Conservation (phyloP, 345 rosid genomes). For the Aquilaria yunnanensis region DNA sequence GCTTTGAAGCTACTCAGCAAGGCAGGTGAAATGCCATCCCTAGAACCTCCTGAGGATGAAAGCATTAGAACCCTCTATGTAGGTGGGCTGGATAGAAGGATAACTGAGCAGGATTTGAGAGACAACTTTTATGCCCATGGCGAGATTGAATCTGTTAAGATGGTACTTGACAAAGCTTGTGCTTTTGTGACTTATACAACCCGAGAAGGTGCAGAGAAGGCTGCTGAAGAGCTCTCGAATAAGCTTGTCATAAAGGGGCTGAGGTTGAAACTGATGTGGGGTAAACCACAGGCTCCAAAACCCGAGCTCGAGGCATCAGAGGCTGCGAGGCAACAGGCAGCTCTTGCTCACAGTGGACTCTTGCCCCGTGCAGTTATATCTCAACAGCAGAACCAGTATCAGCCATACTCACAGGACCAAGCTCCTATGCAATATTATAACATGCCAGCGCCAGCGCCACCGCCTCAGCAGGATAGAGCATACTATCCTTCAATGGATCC, state of each 20-base stretch:
- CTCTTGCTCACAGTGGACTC: slow-evolving; percentile 69
- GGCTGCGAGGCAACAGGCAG: slow-evolving; percentile 62
- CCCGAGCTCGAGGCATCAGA: slow-evolving; percentile 67
- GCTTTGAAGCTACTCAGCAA: slow-evolving; percentile 85
- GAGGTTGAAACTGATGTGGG: slow-evolving; percentile 94
- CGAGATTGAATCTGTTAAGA: slow-evolving; percentile 78
- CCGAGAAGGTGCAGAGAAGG: slow-evolving; percentile 97
- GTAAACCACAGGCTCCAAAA: slow-evolving; percentile 81
- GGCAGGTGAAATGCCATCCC: slow-evolving; percentile 95
- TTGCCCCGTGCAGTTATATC: slow-evolving; percentile 82
- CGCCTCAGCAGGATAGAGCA: slow-evolving; percentile 62
- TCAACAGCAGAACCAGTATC: slow-evolving; percentile 69
- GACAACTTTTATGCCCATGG: slow-evolving; percentile 91
- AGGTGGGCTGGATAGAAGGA: slow-evolving; percentile 82
- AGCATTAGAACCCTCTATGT: slow-evolving; percentile 86
- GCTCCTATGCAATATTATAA: slow-evolving; percentile 67
- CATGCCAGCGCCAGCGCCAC: slow-evolving; percentile 47
- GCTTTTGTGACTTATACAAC: slow-evolving; percentile 94
- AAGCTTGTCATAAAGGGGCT: slow-evolving; percentile 82
- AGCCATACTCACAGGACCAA: slow-evolving; percentile 43
- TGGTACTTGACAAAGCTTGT: slow-evolving; percentile 82
- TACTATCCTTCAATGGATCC: slow-evolving; percentile 97
- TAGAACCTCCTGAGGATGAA: slow-evolving; percentile 90
- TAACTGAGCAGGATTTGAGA: slow-evolving; percentile 83
- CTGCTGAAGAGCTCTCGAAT: slow-evolving; percentile 86